These are phyloP conservation scores for Dactylonectria estremocensis DNA, from an alignment of 2,329 filamentous ascomycete genomes.

Conservation along the genomic window DNA sequence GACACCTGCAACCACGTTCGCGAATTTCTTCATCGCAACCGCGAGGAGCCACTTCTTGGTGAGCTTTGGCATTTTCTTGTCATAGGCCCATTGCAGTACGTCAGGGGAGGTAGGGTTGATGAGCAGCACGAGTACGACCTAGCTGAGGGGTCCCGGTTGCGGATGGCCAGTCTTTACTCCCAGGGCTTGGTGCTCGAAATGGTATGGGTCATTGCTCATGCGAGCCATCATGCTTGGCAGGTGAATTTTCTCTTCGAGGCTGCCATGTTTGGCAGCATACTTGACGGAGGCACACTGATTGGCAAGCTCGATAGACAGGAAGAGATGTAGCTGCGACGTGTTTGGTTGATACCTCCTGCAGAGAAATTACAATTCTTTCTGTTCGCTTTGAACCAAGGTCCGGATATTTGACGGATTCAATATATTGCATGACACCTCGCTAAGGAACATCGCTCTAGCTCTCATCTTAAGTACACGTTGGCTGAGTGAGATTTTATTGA, in stretches of 20 bases:
- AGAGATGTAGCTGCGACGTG: slow-evolving; percentile 8
- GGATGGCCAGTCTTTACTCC: slow-evolving; percentile 45
- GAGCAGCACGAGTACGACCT: slow-evolving; percentile 30
- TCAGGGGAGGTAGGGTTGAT: slow-evolving; percentile 33
- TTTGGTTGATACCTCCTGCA: neutral
- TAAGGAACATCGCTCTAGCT: too few species aligned
- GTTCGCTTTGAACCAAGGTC: too few species aligned
- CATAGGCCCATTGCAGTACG: slow-evolving; percentile 34
- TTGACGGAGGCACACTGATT: slow-evolving; percentile 47
- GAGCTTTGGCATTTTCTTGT: slow-evolving; percentile 42
- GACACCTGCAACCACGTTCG: slow-evolving; percentile 39
- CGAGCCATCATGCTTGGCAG: slow-evolving; percentile 49
- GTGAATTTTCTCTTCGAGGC: slow-evolving; percentile 52
- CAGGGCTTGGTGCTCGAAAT: slow-evolving; percentile 39
- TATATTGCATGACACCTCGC: too few species aligned
- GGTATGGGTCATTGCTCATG: slow-evolving; percentile 45
- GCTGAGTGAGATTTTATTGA: too few species aligned
- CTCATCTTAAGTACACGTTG: too few species aligned
- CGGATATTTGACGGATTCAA: too few species aligned
- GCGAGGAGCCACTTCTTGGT: slow-evolving; percentile 33
- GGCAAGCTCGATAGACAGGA: slow-evolving; percentile 50
- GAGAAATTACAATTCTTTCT: too few species aligned
- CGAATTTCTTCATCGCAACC: slow-evolving; percentile 18
- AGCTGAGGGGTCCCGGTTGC: slow-evolving; percentile 36
- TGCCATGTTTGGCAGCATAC: slow-evolving; percentile 53